phyloP scores from a whole-genome alignment of 78 protist genomes.

The Dictyostelium discoideum region DNA sequence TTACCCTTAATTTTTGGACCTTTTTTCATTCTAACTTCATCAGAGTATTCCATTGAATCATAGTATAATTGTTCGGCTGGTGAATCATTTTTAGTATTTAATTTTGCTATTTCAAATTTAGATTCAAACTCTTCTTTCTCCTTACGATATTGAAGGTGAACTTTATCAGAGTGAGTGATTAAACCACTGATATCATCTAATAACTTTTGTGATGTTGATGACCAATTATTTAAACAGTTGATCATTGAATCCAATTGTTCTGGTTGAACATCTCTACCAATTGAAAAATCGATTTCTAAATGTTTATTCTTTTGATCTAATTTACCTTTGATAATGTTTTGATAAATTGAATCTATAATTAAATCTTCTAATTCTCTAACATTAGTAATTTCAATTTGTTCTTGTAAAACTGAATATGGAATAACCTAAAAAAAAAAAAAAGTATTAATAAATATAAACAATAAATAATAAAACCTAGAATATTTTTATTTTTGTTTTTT shows the following conservation, averaged over 20 bases:
- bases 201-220: constrained; percentile 16
- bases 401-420: constrained; percentile 50
- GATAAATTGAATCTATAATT: constrained; percentile 80
- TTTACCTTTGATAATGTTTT: constrained; percentile 73
- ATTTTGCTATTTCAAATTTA: constrained; percentile 60
- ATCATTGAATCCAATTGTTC: constrained; percentile 32
- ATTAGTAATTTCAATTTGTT: constrained; percentile 53
- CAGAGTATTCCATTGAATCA: constrained; percentile 51
- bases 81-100: constrained; percentile 40
- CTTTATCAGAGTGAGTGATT: constrained; percentile 29
- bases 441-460: not conserved
- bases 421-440: constrained; percentile 31
- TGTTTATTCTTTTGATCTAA: constrained; percentile 81
- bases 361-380: constrained; percentile 83
- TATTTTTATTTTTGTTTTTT: not conserved
- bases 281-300: constrained; percentile 79
- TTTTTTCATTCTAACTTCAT: constrained; percentile 57
- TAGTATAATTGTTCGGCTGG: not conserved
- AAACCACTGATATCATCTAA: not conserved
- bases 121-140: constrained; percentile 44
- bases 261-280: constrained; percentile 79
- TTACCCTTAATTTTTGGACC: constrained; percentile 29
- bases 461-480: not conserved
- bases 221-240: constrained; percentile 46
- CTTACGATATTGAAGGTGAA: constrained; percentile 49